phyloP scores from a whole-genome alignment of 108 stramenopile genomes.

The Chaetoceros muelleri region DNA sequence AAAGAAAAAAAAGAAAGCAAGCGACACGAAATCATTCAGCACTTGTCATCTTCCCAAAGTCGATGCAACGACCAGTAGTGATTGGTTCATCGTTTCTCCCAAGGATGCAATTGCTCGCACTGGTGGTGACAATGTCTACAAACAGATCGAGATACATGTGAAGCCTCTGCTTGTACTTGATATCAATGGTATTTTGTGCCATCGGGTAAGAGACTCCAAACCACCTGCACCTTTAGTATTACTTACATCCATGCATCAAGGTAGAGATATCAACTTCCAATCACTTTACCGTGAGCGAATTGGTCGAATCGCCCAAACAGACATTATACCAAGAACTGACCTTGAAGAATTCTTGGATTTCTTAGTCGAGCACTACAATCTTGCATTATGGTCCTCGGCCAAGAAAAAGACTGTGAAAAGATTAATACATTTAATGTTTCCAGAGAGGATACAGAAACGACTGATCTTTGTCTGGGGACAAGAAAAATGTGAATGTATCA shows the following conservation, averaged over 20 bases:
- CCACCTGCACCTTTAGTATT: neutral
- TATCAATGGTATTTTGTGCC: constrained; percentile 80
- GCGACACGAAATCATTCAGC: too few species aligned
- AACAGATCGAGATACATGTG: constrained; percentile 7
- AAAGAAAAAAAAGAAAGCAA: too few species aligned
- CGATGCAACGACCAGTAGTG: too few species aligned
- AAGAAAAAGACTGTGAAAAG: constrained; percentile 49
- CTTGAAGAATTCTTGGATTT: constrained; percentile 30
- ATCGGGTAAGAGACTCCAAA: constrained; percentile 35
- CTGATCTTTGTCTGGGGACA: constrained; percentile 74
- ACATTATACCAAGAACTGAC: constrained; percentile 51
- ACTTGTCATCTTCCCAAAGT: too few species aligned
- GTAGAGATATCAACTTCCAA: neutral
- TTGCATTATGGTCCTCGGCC: constrained; percentile 79
- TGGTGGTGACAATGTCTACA: neutral
- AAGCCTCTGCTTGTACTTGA: constrained; percentile 67
- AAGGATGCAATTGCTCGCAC: neutral
- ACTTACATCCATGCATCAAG: neutral
- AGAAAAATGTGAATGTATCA: constrained; percentile 17
- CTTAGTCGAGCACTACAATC: constrained; percentile 39
- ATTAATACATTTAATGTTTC: constrained; percentile 39
- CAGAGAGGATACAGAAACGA: constrained; percentile 22
- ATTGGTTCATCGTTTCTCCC: too few species aligned
- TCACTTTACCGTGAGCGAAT: constrained; percentile 19
- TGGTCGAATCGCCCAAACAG: constrained; percentile 44